phyloP scores from a whole-genome alignment of 306 rosid genomes.

The Luffa acutangula region DNA sequence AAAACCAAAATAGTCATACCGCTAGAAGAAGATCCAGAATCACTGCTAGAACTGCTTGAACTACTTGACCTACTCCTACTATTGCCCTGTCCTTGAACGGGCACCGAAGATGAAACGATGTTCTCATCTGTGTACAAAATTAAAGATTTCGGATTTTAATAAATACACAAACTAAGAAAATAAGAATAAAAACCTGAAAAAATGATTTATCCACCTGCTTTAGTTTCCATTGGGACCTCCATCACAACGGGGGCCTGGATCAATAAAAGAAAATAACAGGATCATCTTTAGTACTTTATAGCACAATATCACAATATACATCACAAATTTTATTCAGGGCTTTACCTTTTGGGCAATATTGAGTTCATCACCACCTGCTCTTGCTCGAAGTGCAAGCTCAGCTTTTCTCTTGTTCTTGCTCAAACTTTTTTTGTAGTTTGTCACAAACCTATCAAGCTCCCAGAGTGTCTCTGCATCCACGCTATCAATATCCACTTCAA shows the following conservation, averaged over 20 bases:
- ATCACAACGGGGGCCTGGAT: slow-evolving; percentile 30
- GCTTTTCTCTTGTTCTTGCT: slow-evolving; percentile 87
- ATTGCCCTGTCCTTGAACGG: slow-evolving; percentile 45
- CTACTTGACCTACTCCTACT: slow-evolving; percentile 89
- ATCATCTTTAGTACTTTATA: slow-evolving; percentile 12
- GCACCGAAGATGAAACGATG: slow-evolving; percentile 33
- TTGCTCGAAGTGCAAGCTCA: slow-evolving; percentile 59
- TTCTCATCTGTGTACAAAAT: slow-evolving; percentile 36
- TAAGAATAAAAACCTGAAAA: slow-evolving; percentile 3
- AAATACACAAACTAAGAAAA: slow-evolving; percentile 1
- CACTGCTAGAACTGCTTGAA: slow-evolving; percentile 94
- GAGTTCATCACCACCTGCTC: slow-evolving; percentile 40
- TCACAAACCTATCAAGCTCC: slow-evolving; percentile 96
- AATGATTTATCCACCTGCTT: slow-evolving; percentile 33
- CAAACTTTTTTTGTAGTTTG: slow-evolving; percentile 87
- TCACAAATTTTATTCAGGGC: background rate
- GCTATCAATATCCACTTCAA: slow-evolving; percentile 91
- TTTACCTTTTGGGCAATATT: slow-evolving; percentile 41
- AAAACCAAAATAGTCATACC: slow-evolving; percentile 33
- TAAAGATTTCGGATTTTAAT: background rate
- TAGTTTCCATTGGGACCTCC: slow-evolving; percentile 35
- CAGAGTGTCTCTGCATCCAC: slow-evolving; percentile 89
- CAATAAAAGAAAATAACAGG: slow-evolving; percentile 14
- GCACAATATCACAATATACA: background rate
- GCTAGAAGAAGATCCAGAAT: slow-evolving; percentile 90